Evolutionary conservation across 495 filamentous ascomycete species (phyloP), one percentile per base, ranked within the genome.

Genomic region (Hypoxylon perforatum): DNA sequence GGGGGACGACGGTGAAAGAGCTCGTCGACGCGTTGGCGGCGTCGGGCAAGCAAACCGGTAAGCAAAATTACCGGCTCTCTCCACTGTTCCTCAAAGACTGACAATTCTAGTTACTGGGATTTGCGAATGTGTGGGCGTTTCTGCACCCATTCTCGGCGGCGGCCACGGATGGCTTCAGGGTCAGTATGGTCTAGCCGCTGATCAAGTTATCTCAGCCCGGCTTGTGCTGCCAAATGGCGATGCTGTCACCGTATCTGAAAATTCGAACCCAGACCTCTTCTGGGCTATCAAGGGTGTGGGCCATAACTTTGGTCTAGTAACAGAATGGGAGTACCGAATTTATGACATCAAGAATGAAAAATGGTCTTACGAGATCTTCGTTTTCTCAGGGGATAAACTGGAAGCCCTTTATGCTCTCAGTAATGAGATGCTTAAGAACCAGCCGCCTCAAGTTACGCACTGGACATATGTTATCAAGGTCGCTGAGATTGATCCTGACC

Each of bases 251-350:
- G 78, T 80, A 6, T 77, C 73, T 21, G 38, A 62, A 3, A 61
- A 75, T 1, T 46, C 66, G 3, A 61, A 78, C 48, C 57, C 77
- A 2, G 77, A 84, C 22, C 75, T 85, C 21, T 85, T 76, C 63
- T 84, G 82, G 81, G 83, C 76, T 1, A 69, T 87, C 36, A 73
- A 76, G n/a, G 85, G 85, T 22, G 84, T 82, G 7, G 83, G 84
- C 0, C 79, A 83, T 51, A 86, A 86, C 63, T 86, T 86, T 53
- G 85, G 84, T 15, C 78, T 86, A 49, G 79, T 86, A 12, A 75
- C 74, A 0, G 55, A 63, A 18, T 58, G 49, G 30, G 38, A 53
- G 14, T 65, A 42, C 15, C 46, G 42, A 7, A 35, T 67, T 5
- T 65, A 67, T 52, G 63, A 66, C 19, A 21, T 41, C 38, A 52